Evolutionary conservation across 2,329 filamentous ascomycete genomes (phyloP).

Genomic region (Colletotrichum phormii): DNA sequence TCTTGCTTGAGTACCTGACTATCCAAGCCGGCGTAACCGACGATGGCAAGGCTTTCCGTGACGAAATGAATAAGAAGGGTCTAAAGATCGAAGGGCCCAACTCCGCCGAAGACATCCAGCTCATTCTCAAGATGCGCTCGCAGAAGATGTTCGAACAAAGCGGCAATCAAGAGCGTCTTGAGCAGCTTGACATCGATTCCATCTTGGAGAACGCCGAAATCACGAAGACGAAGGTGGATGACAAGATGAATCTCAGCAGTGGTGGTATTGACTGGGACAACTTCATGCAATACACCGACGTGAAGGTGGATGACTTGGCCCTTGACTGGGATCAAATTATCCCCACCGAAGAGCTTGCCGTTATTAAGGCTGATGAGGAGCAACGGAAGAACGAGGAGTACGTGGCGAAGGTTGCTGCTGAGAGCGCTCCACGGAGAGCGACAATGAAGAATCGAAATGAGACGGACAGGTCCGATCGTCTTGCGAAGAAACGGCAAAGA

Average conservation of each 20-base stretch:
- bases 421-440: conserved; percentile 84
- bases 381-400: conserved; percentile 86
- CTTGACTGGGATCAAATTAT: conserved; percentile 99
- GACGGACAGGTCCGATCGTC: conserved; percentile 72
- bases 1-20: conserved; percentile 95
- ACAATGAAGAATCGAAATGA: conserved; percentile 69
- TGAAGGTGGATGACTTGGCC: conserved; percentile 84
- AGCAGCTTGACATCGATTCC: conserved; percentile 97
- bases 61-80: conserved; percentile 83
- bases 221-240: conserved; percentile 94
- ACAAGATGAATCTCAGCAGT: conserved; percentile 90
- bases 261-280: conserved; percentile 89
- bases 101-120: conserved; percentile 93
- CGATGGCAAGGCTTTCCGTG: conserved; percentile 82
- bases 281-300: conserved; percentile 97
- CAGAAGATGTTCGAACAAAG: conserved; percentile 99
- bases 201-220: conserved; percentile 97
- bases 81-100: conserved; percentile 82
- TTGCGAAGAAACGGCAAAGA: conserved; percentile 74
- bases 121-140: conserved; percentile 96
- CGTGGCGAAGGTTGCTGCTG: conserved; percentile 83
- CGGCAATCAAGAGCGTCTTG: conserved; percentile 94
- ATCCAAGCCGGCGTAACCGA: conserved; percentile 98
- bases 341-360: conserved; percentile 89
- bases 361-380: conserved; percentile 90